Conservation (phyloP, 352 stramenopile species). For the Globisporangium heterothallicum region DNA sequence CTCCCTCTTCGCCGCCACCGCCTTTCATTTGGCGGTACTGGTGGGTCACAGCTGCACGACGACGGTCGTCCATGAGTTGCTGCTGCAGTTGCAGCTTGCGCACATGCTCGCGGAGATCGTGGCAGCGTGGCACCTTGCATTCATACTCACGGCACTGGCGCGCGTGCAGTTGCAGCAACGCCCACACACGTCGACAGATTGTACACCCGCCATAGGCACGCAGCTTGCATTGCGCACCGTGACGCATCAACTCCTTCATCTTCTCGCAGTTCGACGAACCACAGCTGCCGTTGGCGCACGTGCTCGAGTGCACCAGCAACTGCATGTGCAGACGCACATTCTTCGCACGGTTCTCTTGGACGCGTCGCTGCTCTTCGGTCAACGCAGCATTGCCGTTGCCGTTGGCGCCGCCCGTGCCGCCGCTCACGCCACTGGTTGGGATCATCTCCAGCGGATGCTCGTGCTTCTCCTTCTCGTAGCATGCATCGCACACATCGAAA, state of each 20-base stretch:
- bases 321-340: conserved; percentile 98
- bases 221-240: conserved; percentile 92
- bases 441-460: conserved; percentile 80
- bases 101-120: conserved; percentile 93
- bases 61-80: conserved; percentile 96
- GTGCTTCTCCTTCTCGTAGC: conserved; percentile 81
- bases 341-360: conserved; percentile 87
- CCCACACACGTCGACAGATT: conserved; percentile 96
- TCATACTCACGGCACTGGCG: conserved; percentile 92
- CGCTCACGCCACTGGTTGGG: conserved; percentile 43
- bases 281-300: conserved; percentile 90
- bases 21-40: conserved; percentile 84
- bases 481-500: conserved; percentile 88
- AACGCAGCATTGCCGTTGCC: conserved; percentile 21
- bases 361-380: conserved; percentile 57
- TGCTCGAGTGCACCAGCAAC: conserved; percentile 95
- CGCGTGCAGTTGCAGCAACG: conserved; percentile 96
- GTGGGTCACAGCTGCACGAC: conserved; percentile 83
- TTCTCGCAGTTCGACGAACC: conserved; percentile 96
- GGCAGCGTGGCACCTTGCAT: conserved; percentile 95
- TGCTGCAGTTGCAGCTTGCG: conserved; percentile 95
- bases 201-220: conserved; percentile 91
- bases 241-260: conserved; percentile 98
- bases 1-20: conserved; percentile 4
- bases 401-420: conserved; percentile 8